Evolutionary conservation across 768 basidiomycete genomes (phyloP), one percentile per base, ranked within the genome.

Genomic region (Antrodiella citrinella): DNA sequence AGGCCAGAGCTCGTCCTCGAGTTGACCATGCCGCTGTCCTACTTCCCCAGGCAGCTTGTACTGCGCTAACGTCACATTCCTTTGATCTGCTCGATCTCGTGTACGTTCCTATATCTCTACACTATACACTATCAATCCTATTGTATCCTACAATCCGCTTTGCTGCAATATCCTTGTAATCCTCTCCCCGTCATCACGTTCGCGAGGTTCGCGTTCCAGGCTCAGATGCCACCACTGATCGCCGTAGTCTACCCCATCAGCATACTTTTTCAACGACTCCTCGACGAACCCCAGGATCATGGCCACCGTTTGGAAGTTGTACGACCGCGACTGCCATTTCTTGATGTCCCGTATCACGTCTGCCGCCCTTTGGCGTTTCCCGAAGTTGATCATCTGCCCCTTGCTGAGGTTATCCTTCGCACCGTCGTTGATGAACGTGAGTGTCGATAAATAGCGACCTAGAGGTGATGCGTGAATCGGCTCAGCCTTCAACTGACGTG

Each of bases 391-490:
- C 23, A 79, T 60, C 22, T 70, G 63, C 2, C 67, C 69, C 0
- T 61, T 65, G n/a, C n/a, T 43, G 2, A 81, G 67, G 46, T 60
- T 58, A 56, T 82, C 72, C 50, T 74, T 74, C 58, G 77, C 80
- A 13, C 81, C 80, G 49, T 82, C 80, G 62, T 80, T 77, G 58
- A 81, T 78, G 52, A 81, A 79, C 0, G 78, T 80, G 53, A 82
- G 69, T 38, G 73, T 71, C 4, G 79, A 80, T 45, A 82, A 62
- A 59, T 79, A 81, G 15, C 81, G 76, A 20, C 80, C 80, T 80
- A n/a, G 11, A 46, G 9, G 9, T 10, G 10, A 38, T 38, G 35
- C 10, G 35, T 38, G 10, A 38, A 18, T 38, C 10, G 10, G 35
- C 35, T n/a, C n/a, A n/a, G n/a, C n/a, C n/a, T 38, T 10, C 35